Base-by-base conservation (phyloP, 441 rosid species). In the Cnidoscolus chayamansa region DNA sequence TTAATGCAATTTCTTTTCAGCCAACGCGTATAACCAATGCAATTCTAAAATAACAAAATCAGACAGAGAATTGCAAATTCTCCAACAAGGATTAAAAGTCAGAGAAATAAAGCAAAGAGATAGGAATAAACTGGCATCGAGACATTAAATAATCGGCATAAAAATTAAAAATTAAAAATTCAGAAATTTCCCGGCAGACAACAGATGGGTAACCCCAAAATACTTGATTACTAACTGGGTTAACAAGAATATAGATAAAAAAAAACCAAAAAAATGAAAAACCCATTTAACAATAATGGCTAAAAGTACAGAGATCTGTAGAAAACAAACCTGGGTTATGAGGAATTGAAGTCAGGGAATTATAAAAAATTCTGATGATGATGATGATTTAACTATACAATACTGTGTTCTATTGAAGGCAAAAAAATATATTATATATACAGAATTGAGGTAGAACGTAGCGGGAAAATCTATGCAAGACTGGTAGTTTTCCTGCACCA, bases 311-410 rank as follows among this genome's bases (percentile, higher is more conserved):
- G 48, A 64, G 20, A n/a, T 6, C 57, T 8, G n/a, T 10, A 73
- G 64, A 62, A 49, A 73, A 65, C 48, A 17, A 73, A 72, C 74
- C 79, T 68, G 37, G 80, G 45, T 1, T 25, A 51, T 10, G 25
- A 20, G 35, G 61, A 65, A n/a, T 72, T 48, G 37, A 57, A 35
- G 49, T 9, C 15, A 31, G 65, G 7, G 64, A 72, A 69, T 6
- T 16, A 12, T n/a, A 31, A 2, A 60, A 69, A 48, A 25, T 69
- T 40, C 35, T n/a, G 32, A 2, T 59, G 62, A 17, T 60, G 53
- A 68, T 4, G 40, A 35, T 35, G 25, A 25, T 15, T 45, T 1
- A 62, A 62, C 6, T n/a, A 15, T 32, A 30, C 47, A 47, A 70
- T 15, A 25, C 32, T 37, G 16, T 31, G 20, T 9, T 25, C 25